phyloP scores from a whole-genome alignment of 305 asterid genomes.

The Petunia hybrid region DNA sequence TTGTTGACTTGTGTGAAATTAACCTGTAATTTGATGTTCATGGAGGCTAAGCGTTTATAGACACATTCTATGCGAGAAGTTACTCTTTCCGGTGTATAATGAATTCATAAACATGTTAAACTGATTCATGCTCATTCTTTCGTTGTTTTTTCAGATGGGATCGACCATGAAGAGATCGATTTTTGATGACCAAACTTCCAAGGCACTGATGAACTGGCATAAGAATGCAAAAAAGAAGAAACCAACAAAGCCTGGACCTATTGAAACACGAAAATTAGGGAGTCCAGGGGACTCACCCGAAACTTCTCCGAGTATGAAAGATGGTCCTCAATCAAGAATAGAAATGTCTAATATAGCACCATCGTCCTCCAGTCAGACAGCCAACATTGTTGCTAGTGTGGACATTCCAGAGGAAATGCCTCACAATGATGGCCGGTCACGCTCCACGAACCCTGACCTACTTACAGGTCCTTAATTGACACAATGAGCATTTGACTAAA shows the following conservation, averaged over 20 bases:
- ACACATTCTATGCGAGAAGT: not conserved
- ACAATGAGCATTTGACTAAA: not conserved
- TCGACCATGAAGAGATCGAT: slow-evolving; percentile 48
- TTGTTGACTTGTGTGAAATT: not conserved
- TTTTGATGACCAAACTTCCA: slow-evolving; percentile 50
- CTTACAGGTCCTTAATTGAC: slow-evolving; percentile 42
- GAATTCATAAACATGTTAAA: too few species aligned
- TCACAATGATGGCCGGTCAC: not conserved
- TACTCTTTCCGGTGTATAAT: not conserved
- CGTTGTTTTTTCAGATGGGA: slow-evolving; percentile 43
- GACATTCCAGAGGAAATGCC: slow-evolving; percentile 44
- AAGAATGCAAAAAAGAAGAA: slow-evolving; percentile 35
- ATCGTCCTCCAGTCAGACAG: slow-evolving; percentile 30
- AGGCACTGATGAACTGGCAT: slow-evolving; percentile 50
- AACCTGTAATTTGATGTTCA: not conserved
- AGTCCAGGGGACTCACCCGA: slow-evolving; percentile 32
- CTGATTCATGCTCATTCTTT: not conserved
- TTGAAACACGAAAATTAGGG: slow-evolving; percentile 33
- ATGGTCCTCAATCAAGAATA: slow-evolving; percentile 23
- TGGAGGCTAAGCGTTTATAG: not conserved
- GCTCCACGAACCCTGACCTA: slow-evolving; percentile 38
- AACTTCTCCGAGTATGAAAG: slow-evolving; percentile 9
- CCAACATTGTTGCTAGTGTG: slow-evolving; percentile 55
- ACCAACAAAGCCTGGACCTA: slow-evolving; percentile 29
- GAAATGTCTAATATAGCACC: slow-evolving; percentile 32